Conservation (phyloP, 441 rosid genomes). For the Lepidium campestre region DNA sequence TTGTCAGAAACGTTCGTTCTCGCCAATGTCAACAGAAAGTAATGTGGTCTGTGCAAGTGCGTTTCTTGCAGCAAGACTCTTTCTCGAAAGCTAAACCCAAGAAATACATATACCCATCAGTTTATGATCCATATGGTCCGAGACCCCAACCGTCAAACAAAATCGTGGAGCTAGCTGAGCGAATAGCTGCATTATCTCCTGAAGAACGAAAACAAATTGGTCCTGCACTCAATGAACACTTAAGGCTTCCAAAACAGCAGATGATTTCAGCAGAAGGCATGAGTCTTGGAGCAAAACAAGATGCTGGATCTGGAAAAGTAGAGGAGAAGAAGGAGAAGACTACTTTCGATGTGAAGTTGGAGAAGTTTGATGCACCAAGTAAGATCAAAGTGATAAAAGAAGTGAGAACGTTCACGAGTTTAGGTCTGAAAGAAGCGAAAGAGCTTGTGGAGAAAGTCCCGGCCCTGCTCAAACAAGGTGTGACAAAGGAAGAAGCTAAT, state of each 20-base stretch:
- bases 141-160: conserved; percentile 54
- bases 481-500: conserved; percentile 72
- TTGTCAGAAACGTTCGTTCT: conserved; percentile 28
- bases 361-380: conserved; percentile 55
- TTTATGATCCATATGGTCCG: conserved; percentile 69
- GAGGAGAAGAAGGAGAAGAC: conserved; percentile 69
- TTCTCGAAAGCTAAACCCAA: conserved; percentile 46
- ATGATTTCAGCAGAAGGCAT: conserved; percentile 43
- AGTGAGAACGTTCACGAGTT: conserved; percentile 51
- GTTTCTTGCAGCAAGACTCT: conserved; percentile 55
- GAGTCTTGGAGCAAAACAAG: conserved; percentile 37
- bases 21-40: conserved; percentile 20
- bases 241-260: conserved; percentile 45
- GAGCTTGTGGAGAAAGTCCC: conserved; percentile 75
- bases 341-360: conserved; percentile 64
- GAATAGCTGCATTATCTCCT: conserved; percentile 47
- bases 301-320: conserved; percentile 31
- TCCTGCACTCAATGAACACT: conserved; percentile 40
- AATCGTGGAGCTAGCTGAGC: conserved; percentile 59
- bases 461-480: conserved; percentile 57
- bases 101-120: conserved; percentile 51
- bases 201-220: conserved; percentile 61
- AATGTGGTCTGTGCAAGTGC: conserved; percentile 40
- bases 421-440: conserved; percentile 75
- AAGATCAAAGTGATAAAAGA: conserved; percentile 76